Evolutionary conservation across 352 stramenopile genomes (phyloP).

Genomic region (Sclerospora graminicola): DNA sequence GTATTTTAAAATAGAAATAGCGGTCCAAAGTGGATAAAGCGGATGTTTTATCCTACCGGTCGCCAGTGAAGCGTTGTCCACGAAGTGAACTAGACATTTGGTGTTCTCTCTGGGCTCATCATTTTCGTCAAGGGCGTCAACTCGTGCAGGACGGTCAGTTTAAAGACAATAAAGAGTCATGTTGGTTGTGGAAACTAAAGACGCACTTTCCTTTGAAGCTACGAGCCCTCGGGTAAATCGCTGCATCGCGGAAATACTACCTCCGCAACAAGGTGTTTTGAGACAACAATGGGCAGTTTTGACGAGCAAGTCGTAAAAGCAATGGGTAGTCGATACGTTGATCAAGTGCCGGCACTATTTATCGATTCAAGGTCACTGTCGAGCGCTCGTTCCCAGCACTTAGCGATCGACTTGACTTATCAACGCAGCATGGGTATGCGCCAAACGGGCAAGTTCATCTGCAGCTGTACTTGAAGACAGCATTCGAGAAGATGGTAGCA

Average conservation of each 20-base stretch:
- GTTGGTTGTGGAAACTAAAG: no score
- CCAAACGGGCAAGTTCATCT: slow-evolving; percentile 14
- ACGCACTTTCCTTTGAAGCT: no score
- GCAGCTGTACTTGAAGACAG: neutral
- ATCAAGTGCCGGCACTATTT: slow-evolving; percentile 33
- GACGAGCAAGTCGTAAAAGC: slow-evolving; percentile 43
- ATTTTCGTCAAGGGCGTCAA: no score
- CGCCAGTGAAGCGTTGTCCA: no score
- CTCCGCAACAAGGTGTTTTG: slow-evolving; percentile 61
- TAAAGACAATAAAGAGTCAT: no score
- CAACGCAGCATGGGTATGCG: slow-evolving; percentile 22
- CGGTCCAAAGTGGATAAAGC: no score
- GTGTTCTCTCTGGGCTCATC: no score
- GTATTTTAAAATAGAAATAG: no score
- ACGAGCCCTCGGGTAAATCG: slow-evolving; percentile 41
- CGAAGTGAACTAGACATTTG: no score
- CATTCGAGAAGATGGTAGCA: slow-evolving; percentile 25
- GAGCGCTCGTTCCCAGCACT: slow-evolving; percentile 35
- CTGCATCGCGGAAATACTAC: slow-evolving; percentile 30
- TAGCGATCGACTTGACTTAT: slow-evolving; percentile 39
- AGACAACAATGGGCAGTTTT: slow-evolving; percentile 42
- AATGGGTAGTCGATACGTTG: slow-evolving; percentile 48
- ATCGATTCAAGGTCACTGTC: slow-evolving; percentile 18
- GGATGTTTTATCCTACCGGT: no score
- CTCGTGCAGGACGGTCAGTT: no score